Percentiles rank a stretch among this genome's conserved stretches.
Evolutionary conservation across 1,284 basidiomycete species (phyloP).

Genomic region (Marasmius fiardii): DNA sequence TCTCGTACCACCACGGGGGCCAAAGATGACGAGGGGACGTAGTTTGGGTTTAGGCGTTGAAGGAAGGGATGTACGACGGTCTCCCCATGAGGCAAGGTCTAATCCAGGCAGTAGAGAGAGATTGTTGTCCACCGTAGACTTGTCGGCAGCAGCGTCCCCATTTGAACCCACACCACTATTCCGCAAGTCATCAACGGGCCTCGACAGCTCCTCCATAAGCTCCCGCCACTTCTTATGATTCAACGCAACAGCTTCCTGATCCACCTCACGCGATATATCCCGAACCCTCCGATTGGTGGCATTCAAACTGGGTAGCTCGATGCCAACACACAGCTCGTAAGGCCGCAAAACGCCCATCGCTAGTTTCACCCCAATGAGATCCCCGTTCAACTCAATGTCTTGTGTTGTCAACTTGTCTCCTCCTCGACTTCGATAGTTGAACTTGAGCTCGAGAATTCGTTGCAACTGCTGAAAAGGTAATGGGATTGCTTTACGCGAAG

Average conservation of each 20-base stretch:
- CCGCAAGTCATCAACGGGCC: not conserved
- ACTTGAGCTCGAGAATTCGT: not conserved
- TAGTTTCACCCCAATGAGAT: slow-evolving; percentile 30
- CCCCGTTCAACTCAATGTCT: slow-evolving; percentile 28
- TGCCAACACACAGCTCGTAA: slow-evolving; percentile 35
- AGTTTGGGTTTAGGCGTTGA: slow-evolving; percentile 32
- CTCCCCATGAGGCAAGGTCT: slow-evolving; percentile 29
- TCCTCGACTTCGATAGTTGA: not conserved
- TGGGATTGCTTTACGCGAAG: not conserved
- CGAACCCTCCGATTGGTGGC: not conserved
- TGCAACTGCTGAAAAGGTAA: not conserved
- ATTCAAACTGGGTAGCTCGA: not conserved
- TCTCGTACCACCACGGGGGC: slow-evolving; percentile 11
- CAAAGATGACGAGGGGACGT: slow-evolving; percentile 14
- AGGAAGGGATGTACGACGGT: slow-evolving; percentile 31
- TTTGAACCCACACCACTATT: slow-evolving; percentile 14
- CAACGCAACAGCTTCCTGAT: slow-evolving; percentile 23
- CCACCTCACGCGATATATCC: slow-evolving; percentile 16
- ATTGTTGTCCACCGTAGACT: slow-evolving; percentile 23
- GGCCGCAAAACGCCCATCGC: slow-evolving; percentile 25
- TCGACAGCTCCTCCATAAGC: slow-evolving; percentile 27
- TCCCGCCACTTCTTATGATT: slow-evolving; percentile 29
- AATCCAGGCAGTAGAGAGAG: slow-evolving; percentile 32
- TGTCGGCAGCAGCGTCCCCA: not conserved
- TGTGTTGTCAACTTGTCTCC: not conserved